These are phyloP conservation scores for Deinandra increscens DNA, from an alignment of 129 eudicot genomes.

Conservation along the genomic window DNA sequence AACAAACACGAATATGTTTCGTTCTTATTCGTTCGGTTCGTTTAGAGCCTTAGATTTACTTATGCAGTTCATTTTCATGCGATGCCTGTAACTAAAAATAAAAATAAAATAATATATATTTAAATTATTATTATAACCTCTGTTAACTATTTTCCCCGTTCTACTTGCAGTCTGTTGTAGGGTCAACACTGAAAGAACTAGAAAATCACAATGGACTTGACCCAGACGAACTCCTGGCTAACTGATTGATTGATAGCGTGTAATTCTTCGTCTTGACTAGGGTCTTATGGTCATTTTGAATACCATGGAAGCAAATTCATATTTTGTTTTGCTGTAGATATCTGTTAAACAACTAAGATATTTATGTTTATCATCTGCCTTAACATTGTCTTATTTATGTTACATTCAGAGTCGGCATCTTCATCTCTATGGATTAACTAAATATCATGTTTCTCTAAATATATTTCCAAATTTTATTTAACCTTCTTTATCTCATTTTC, in stretches of 20 bases:
- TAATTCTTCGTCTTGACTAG: conserved; percentile 15
- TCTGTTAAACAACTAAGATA: conserved; percentile 6
- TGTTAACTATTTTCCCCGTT: neutral
- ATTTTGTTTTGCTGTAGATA: conserved; percentile 31
- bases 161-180: conserved; percentile 54
- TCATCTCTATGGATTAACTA: no score
- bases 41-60: no score
- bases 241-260: conserved; percentile 12
- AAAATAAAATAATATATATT: neutral
- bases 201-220: conserved; percentile 39
- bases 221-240: conserved; percentile 26
- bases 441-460: no score
- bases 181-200: conserved; percentile 49
- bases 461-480: no score
- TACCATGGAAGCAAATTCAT: conserved; percentile 17
- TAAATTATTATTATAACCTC: neutral
- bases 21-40: no score
- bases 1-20: no score
- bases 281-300: conserved; percentile 25
- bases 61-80: neutral
- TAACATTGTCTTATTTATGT: neutral
- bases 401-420: no score
- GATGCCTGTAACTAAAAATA: neutral
- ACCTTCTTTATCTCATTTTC: no score
- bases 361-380: neutral